Evolutionary conservation across 306 rosid species (phyloP).

Genomic region (Crataegus laevigata): DNA sequence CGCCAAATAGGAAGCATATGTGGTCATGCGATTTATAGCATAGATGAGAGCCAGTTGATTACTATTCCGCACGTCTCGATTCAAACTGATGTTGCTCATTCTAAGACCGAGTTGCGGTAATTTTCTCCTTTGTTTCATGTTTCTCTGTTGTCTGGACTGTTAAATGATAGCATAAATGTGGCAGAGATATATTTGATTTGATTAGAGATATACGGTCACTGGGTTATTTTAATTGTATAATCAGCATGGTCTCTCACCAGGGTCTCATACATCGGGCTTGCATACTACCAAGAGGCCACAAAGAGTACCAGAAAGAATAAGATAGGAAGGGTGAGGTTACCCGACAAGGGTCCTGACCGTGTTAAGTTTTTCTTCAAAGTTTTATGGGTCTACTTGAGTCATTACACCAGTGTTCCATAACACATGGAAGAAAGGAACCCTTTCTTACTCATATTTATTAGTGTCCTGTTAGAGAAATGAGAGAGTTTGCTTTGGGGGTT

Average conservation of each 20-base stretch:
- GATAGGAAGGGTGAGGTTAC: not conserved
- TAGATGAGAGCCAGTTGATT: constrained; percentile 74
- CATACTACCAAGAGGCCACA: not conserved
- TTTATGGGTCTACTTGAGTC: not conserved
- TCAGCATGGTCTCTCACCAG: not conserved
- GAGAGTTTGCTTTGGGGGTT: not conserved
- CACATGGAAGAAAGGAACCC: not conserved
- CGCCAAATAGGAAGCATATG: constrained; percentile 82
- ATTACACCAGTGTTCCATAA: not conserved
- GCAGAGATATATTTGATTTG: not conserved
- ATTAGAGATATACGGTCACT: not conserved
- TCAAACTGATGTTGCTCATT: constrained; percentile 79
- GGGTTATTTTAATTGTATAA: not conserved
- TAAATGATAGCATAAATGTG: not conserved
- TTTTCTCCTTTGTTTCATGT: not conserved
- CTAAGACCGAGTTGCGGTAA: constrained; percentile 83
- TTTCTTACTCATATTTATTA: not conserved
- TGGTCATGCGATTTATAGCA: constrained; percentile 82
- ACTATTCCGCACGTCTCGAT: constrained; percentile 75
- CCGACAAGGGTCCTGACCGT: not conserved
- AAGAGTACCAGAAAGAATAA: too few relatives aligned
- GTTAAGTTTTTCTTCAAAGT: not conserved
- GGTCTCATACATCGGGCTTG: not conserved
- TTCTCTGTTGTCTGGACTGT: not conserved
- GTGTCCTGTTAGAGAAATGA: not conserved